Conservation (phyloP, 2,329 filamentous ascomycete genomes). For the Stachybotrys chlorohalonatus region DNA sequence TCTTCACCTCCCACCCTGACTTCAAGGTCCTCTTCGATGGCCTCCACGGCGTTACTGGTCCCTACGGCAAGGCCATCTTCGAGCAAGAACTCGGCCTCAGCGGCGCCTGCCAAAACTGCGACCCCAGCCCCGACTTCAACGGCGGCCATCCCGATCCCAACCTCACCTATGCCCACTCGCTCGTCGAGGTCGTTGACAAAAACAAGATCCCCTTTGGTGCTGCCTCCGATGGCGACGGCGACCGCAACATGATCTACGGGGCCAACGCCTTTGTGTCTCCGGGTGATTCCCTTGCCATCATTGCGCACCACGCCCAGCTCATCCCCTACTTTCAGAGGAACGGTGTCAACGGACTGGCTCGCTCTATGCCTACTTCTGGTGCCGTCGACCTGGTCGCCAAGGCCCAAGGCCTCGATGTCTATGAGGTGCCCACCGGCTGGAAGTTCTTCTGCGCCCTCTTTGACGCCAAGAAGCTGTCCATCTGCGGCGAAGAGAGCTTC, state of each 20-base stretch:
- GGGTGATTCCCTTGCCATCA: conserved; percentile 95
- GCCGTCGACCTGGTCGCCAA: conserved; percentile 94
- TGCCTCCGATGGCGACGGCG: conserved; percentile 91
- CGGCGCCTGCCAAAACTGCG: conserved; percentile 76
- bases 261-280: conserved; percentile 94
- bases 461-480: conserved; percentile 90
- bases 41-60: conserved; percentile 88
- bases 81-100: conserved; percentile 83
- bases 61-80: conserved; percentile 92
- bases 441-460: conserved; percentile 98
- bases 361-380: conserved; percentile 95
- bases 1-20: conserved; percentile 76
- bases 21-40: conserved; percentile 98
- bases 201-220: conserved; percentile 90
- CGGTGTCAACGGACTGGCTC: conserved; percentile 88
- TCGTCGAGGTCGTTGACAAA: conserved; percentile 90
- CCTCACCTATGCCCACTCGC: conserved; percentile 88
- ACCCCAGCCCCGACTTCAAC: conserved; percentile 88
- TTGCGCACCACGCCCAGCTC: conserved; percentile 89
- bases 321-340: conserved; percentile 99
- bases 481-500: conserved; percentile 97
- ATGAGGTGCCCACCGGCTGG: conserved; percentile 98
- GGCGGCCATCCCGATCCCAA: conserved; percentile 97
- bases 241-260: conserved; percentile 99
- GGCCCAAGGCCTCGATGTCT: conserved; percentile 82